These are phyloP conservation scores for Castanospermum australe DNA, from an alignment of 306 rosid genomes.

Conservation along the genomic window DNA sequence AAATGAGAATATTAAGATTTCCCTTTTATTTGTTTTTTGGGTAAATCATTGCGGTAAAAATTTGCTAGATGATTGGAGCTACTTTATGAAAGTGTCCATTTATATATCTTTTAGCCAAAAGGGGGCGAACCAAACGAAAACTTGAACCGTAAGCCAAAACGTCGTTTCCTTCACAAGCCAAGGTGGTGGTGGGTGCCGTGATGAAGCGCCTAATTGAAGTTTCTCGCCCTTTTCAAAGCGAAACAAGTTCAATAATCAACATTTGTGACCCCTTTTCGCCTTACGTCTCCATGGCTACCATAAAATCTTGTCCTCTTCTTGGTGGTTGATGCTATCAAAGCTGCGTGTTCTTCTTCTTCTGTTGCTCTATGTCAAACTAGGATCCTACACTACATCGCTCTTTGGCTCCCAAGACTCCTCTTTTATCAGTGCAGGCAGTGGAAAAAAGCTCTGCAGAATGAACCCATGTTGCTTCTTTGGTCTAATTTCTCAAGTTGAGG, in stretches of 20 bases:
- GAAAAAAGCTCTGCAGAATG: neutral
- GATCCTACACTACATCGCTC: neutral
- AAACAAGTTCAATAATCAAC: neutral
- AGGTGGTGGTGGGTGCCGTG: neutral
- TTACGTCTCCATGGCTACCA: too few relatives aligned
- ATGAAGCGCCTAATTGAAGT: too few relatives aligned
- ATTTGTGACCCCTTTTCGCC: neutral
- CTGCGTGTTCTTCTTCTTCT: neutral
- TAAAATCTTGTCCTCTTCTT: slow-evolving; percentile 15
- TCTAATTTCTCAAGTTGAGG: neutral
- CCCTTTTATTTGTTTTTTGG: too few relatives aligned
- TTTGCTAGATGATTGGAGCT: too few relatives aligned
- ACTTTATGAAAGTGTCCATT: neutral
- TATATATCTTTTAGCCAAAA: neutral
- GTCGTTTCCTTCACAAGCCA: neutral
- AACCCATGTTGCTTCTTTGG: neutral
- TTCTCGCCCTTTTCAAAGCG: neutral
- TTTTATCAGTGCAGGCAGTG: neutral
- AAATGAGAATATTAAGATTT: too few relatives aligned
- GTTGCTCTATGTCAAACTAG: neutral
- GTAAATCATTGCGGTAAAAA: too few relatives aligned
- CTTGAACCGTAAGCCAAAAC: slow-evolving; percentile 29
- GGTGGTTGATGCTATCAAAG: neutral
- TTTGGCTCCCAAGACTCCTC: neutral
- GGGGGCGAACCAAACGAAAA: neutral